Evolutionary conservation across 257 asterid genomes (phyloP), one percentile per base, ranked within the genome.

Genomic region (Capsicum baccatum): DNA sequence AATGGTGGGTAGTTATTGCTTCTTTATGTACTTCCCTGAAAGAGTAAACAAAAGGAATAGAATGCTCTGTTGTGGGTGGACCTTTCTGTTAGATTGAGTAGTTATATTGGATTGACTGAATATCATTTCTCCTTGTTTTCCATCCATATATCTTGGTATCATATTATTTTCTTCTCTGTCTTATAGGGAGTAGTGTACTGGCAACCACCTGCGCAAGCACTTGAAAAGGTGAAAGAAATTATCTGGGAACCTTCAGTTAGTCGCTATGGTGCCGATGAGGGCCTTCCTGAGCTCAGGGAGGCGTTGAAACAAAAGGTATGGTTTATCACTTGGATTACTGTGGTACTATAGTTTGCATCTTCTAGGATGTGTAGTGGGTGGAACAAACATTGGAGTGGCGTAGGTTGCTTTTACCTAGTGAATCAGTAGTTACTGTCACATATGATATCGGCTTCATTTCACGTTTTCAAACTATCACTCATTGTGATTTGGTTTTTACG

Each of bases 221-320:
- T 97, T 58, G 93, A 95, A 37, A 94, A 94, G 81, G 97, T 91
- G 86, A 93, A 92, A 86, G 79, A 91, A 84, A 89, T 91, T 58
- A 91, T 97, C 16, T 92, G 93, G 95, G 99, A 94, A 42, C 99
- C 99, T 84, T 90, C 96, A 55, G 73, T 95, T 64, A 94, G 99
- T 87, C 83, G 95, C 56, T 97, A 97, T 85, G 99, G 99, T 87
- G 94, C 97, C 48, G 99, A 94, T 87, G 99, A 97, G 84, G 99
- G 99, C 70, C 92, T 97, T 54, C 94, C 97, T 47, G 99, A 97
- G 91, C 98, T 97, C n/a, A 90, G 98, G 85, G 93, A 91, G 80
- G 97, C 99, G 74, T 82, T 97, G 79, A 3, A 82, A 19, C 88
- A 91, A 83, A 97, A 97, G 98, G 99, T 95, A 83, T 81, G 66